phyloP scores from a whole-genome alignment of 768 basidiomycete species.

The Wakefieldia striispora region DNA sequence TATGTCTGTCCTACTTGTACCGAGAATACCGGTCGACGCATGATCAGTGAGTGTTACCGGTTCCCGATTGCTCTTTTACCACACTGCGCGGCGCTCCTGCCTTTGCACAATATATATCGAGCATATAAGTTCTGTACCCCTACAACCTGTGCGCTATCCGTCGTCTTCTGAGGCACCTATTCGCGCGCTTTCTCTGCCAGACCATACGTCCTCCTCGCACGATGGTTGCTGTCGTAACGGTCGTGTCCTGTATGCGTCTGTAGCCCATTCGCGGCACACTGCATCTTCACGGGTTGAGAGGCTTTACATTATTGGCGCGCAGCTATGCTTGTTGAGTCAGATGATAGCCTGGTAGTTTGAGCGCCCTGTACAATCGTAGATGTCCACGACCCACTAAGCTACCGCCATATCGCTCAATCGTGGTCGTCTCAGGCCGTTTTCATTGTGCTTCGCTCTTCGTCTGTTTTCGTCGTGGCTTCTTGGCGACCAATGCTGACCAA shows the following conservation, averaged over 20 bases:
- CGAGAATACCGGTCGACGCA: slow-evolving; percentile 57
- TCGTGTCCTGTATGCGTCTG: slow-evolving; percentile 30
- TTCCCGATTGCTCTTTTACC: slow-evolving; percentile 29
- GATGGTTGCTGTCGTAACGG: slow-evolving; percentile 33
- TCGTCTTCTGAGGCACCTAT: slow-evolving; percentile 32
- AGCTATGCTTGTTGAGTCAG: slow-evolving; percentile 36
- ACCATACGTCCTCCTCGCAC: slow-evolving; percentile 29
- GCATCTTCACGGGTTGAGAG: slow-evolving; percentile 33
- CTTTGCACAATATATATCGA: slow-evolving; percentile 35
- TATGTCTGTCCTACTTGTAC: slow-evolving; percentile 59
- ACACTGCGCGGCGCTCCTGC: slow-evolving; percentile 22
- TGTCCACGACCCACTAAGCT: slow-evolving; percentile 18
- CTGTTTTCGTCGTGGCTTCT: slow-evolving; percentile 14
- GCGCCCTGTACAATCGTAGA: slow-evolving; percentile 27
- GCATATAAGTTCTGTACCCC: slow-evolving; percentile 36
- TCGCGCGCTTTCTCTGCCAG: slow-evolving; percentile 33
- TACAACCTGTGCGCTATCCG: slow-evolving; percentile 35
- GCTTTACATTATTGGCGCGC: slow-evolving; percentile 36
- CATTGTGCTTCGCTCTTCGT: slow-evolving; percentile 4
- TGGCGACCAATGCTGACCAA: slow-evolving; percentile 28
- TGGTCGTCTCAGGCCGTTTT: background rate
- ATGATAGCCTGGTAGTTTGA: slow-evolving; percentile 32
- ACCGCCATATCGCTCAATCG: background rate
- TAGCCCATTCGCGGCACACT: slow-evolving; percentile 19
- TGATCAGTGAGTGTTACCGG: slow-evolving; percentile 72